Conservation (phyloP, 441 rosid species). For the Daphne laureola region DNA sequence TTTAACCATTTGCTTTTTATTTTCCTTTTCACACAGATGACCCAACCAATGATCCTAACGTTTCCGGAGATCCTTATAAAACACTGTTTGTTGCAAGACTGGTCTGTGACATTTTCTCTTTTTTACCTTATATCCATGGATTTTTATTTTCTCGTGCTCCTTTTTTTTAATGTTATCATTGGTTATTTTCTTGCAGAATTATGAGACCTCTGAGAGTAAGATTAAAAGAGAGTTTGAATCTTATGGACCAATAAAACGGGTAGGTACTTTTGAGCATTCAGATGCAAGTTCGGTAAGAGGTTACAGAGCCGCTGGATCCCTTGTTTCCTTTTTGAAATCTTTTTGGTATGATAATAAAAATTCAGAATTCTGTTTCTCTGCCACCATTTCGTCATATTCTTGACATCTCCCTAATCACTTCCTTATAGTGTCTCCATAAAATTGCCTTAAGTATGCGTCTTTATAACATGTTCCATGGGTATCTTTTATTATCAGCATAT, state of each 20-base stretch:
- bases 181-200: constrained; percentile 52
- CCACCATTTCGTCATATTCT: constrained; percentile 1
- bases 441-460: no score
- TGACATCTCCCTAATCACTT: background rate
- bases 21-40: constrained; percentile 46
- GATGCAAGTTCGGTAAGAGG: constrained; percentile 75
- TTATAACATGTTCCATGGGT: no score
- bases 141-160: background rate
- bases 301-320: constrained; percentile 23
- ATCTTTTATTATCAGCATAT: no score
- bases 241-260: constrained; percentile 95
- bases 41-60: constrained; percentile 60
- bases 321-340: constrained; percentile 11
- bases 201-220: constrained; percentile 87
- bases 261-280: constrained; percentile 63
- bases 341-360: constrained; percentile 8
- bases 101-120: constrained; percentile 32
- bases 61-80: constrained; percentile 93
- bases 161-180: background rate
- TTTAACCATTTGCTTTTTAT: constrained; percentile 1
- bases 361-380: constrained; percentile 1
- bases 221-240: constrained; percentile 97
- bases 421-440: no score
- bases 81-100: constrained; percentile 88
- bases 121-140: constrained; percentile 6